Evolutionary conservation across 1,284 basidiomycete genomes (phyloP), one percentile per base, ranked within the genome.

Genomic region (Moesziomyces aphidis): DNA sequence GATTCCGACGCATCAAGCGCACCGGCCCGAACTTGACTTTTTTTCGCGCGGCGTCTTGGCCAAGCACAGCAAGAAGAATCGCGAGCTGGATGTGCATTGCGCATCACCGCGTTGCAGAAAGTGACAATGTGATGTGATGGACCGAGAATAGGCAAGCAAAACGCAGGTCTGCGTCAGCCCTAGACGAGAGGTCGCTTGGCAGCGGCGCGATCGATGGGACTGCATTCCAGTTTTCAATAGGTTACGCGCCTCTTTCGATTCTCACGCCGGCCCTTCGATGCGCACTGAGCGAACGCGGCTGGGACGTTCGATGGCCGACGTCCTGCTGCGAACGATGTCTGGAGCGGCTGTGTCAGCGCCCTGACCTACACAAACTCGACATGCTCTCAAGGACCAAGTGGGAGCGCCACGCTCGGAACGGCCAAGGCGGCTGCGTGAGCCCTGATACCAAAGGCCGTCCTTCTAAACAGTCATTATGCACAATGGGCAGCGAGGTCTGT

Each of bases 191-290:
- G 34, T 55, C 44, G 53, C 44, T 55, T 55, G 23, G 17, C 26
- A 42, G 23, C 21, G 28, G 13, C 34, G 42, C 55, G 54, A 55
- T 55, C 46, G 54, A 49, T 42, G 54, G 6, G 22, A 36, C 21
- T 49, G 54, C 45, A 48, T 55, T 55, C 54, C 54, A 28, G 44
- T 45, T 22, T 28, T 28, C 26, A 28, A 6, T 28, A 28, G 26
- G 26, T 28, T 10, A 42, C 39, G 39, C 39, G 39, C 39, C 17
- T 42, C 17, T 15, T 42, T 19, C 39, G 39, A 42, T 42, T 42
- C 39, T 42, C 39, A 19, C 39, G 39, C 17, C 17, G 39, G 17
- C 17, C 15, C 5, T 17, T 7, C 39, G 39, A 19, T 42, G 39
- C 39, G 39, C 39, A 42, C 39, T 19, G 17, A 19, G 6, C 39